Percentiles rank a stretch among this genome's conserved stretches.
Conservation (phyloP, 75 land plant genomes). For the Isoetes taiwanensis region DNA sequence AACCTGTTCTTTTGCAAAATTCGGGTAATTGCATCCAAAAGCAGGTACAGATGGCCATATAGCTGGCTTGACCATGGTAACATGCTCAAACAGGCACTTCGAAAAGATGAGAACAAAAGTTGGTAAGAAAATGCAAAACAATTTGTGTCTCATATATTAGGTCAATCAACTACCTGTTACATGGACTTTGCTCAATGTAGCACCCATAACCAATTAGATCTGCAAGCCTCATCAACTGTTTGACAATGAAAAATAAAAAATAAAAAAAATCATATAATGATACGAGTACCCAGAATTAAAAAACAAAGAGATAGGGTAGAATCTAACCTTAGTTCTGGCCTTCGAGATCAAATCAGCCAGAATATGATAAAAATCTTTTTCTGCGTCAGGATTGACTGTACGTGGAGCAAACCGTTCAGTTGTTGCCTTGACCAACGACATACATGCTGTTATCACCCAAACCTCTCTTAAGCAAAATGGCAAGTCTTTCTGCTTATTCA, state of each 20-base stretch:
- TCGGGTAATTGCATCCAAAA: conserved; percentile 42
- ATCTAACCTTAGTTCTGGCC: conserved; percentile 61
- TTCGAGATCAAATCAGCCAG: conserved; percentile 76
- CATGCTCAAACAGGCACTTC: conserved; percentile 89
- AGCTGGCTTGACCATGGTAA: conserved; percentile 88
- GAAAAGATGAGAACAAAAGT: conserved; percentile 6
- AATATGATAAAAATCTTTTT: conserved; percentile 81
- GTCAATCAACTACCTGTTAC: conserved; percentile 53
- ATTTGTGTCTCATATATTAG: no score
- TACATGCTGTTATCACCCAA: conserved; percentile 86
- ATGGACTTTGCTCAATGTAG: conserved; percentile 76
- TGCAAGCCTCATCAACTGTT: conserved; percentile 88
- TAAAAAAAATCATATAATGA: neutral
- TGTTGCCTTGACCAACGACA: conserved; percentile 56
- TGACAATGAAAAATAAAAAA: neutral
- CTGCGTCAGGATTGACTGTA: conserved; percentile 38
- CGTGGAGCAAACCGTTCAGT: conserved; percentile 33
- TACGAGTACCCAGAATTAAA: neutral
- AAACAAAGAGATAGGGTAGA: neutral
- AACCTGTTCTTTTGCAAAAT: conserved; percentile 81
- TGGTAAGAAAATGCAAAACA: neutral
- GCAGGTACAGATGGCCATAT: conserved; percentile 84
- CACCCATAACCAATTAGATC: conserved; percentile 82
- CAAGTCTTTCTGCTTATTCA: conserved; percentile 44
- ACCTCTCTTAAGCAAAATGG: conserved; percentile 96